These are phyloP conservation scores for Madurella mycetomatis DNA, from an alignment of 2,329 filamentous ascomycete species.

Conservation along the genomic window DNA sequence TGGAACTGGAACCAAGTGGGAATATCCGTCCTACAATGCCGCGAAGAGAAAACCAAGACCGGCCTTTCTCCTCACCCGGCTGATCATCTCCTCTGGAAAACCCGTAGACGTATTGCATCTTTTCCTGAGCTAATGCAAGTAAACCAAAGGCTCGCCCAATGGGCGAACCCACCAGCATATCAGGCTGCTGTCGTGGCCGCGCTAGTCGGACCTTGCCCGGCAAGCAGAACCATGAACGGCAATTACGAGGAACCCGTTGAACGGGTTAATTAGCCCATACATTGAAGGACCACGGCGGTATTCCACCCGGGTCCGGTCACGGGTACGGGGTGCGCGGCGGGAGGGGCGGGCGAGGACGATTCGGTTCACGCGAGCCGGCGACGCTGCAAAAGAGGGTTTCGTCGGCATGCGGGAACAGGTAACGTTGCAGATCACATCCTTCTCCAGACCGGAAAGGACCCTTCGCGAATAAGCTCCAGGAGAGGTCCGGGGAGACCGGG, in stretches of 20 bases:
- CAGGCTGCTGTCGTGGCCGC: not conserved
- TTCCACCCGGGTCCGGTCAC: not conserved
- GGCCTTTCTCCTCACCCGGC: not conserved
- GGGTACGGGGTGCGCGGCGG: not conserved
- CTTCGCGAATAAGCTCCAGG: constrained; percentile 15
- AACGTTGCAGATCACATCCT: constrained; percentile 23
- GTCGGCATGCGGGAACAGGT: constrained; percentile 12
- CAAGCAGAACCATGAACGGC: not conserved
- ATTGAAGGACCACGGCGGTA: not conserved
- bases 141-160: not conserved
- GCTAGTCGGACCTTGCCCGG: not conserved
- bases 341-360: not conserved
- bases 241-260: not conserved
- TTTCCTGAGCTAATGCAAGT: not conserved
- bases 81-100: not conserved
- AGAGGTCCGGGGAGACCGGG: constrained; percentile 7
- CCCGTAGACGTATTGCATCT: not conserved
- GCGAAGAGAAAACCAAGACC: not conserved
- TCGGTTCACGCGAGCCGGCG: not conserved
- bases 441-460: constrained; percentile 16
- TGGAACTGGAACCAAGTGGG: not conserved
- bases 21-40: not conserved
- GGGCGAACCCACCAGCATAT: not conserved
- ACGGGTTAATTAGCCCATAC: not conserved
- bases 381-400: not conserved